Percentiles rank a stretch among this genome's conserved stretches.
Evolutionary conservation across 495 filamentous ascomycete species (phyloP).

Genomic region (Penicilliopsis zonata): DNA sequence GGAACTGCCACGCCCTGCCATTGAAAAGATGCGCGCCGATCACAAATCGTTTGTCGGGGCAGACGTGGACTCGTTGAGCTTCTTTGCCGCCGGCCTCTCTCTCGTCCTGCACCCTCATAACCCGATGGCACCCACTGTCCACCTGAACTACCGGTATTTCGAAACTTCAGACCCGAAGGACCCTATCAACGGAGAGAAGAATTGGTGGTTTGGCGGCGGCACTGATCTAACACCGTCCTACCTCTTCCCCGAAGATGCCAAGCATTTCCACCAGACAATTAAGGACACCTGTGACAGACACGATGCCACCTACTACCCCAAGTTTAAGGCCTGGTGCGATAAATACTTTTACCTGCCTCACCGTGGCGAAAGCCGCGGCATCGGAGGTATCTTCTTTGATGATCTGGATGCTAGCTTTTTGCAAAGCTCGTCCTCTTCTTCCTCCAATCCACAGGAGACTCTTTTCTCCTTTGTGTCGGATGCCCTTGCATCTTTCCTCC

Average conservation of each 20-base stretch:
- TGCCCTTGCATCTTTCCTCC: conserved; percentile 75
- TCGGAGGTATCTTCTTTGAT: conserved; percentile 98
- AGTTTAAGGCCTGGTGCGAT: conserved; percentile 98
- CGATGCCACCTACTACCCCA: conserved; percentile 82
- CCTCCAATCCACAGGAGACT: conserved; percentile 77
- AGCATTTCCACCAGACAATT: conserved; percentile 90
- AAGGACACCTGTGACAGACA: conserved; percentile 92
- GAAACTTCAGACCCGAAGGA: conserved; percentile 60
- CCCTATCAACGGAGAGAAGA: conserved; percentile 55
- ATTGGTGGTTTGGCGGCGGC: conserved; percentile 97
- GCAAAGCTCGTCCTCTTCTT: conserved; percentile 28
- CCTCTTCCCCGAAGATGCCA: conserved; percentile 91
- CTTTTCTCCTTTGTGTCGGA: conserved; percentile 86
- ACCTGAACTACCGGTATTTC: conserved; percentile 98
- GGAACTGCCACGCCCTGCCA: conserved; percentile 73
- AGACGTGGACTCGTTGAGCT: conserved; percentile 67
- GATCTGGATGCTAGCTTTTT: conserved; percentile 67
- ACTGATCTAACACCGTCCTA: conserved; percentile 90
- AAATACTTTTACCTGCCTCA: conserved; percentile 93
- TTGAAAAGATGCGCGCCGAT: conserved; percentile 86
- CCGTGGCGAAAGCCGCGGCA: conserved; percentile 73
- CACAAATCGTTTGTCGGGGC: conserved; percentile 77
- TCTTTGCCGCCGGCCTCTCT: conserved; percentile 90
- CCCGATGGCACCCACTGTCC: conserved; percentile 93
- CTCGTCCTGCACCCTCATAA: conserved; percentile 88